Base-by-base conservation (phyloP, 2,329 filamentous ascomycete species). In the Macrophomina pseudophaseolina region DNA sequence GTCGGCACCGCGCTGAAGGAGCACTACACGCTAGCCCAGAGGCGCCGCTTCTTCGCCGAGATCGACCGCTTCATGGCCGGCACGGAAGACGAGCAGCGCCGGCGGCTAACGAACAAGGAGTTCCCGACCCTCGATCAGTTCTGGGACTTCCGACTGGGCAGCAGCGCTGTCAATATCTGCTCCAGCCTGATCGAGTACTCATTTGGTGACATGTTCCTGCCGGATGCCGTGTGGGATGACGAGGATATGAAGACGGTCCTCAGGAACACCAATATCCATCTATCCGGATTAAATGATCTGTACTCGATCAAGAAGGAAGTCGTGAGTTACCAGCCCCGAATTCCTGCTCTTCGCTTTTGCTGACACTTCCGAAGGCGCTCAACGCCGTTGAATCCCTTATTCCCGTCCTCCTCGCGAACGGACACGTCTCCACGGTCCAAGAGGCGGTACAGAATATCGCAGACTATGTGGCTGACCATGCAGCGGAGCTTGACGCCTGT, bases 301-400 rank as follows among this genome's bases (percentile, higher is more conserved):
- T 62, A 62, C 58, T 62, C 58, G 14, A 18, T 62, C n/a, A 62
- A 62, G 58, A 62, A 62, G 44, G 58, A 62, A 18, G 18, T 62
- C 5, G 54, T 35, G n/a, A 54, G 49, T 52, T n/a, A 6, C 1
- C n/a, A 9, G 1, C 23, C 33, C 4, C 1, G 8, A 12, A 2
- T 0, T 4, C 14, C 49, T 14, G 14, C 14, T 32, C 6, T 33
- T 33, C 1, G 2, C 5, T 14, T 14, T 32, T 33, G 14, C 49
- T 52, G 33, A 52, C 28, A 5, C 14, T 12, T 6, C n/a, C 2
- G 2, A 23, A 52, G 49, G 52, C 56, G 8, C 46, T 16, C 44
- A 11, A 46, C 32, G 42, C 58, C 1, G 44, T 49, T 32, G 58
- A 62, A 32, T 49, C 42, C 28, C 58, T 62, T 1, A 28, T 62